Evolutionary conservation across 140 eudicot genomes (phyloP).

Genomic region (Bidens hawaiensis): DNA sequence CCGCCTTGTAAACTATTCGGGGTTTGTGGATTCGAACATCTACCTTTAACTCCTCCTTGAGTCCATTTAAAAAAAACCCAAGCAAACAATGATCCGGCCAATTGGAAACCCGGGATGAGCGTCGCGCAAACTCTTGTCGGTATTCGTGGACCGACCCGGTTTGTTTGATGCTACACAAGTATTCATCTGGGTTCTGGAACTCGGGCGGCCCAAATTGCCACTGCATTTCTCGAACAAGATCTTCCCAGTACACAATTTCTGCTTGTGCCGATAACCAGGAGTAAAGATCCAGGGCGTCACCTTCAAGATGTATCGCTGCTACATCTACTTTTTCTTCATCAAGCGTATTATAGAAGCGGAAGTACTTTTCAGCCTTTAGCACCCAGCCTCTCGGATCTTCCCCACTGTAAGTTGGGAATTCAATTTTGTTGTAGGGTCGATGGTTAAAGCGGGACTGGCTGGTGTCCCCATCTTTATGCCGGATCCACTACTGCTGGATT

Average conservation of each 20-base stretch:
- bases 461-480: too few relatives aligned
- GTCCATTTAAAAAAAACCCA: too few relatives aligned
- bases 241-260: neutral
- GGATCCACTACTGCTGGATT: too few relatives aligned
- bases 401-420: neutral
- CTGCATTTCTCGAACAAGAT: neutral
- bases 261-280: neutral
- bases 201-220: neutral
- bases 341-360: neutral
- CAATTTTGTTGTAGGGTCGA: neutral
- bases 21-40: neutral
- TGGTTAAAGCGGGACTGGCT: too few relatives aligned
- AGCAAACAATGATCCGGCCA: too few relatives aligned
- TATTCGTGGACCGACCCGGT: neutral
- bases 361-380: neutral
- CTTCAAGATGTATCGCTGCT: constrained; percentile 9
- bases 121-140: neutral
- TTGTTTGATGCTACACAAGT: constrained; percentile 11
- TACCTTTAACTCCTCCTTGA: neutral
- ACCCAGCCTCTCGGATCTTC: neutral
- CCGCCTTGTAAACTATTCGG: too few relatives aligned
- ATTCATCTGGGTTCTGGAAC: constrained; percentile 8
- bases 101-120: neutral
- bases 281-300: neutral
- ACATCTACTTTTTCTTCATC: constrained; percentile 4